Evolutionary conservation across 164 flowering plant species (phyloP), one percentile per base, ranked within the genome.

Genomic region (Warburgia ugandensis): DNA sequence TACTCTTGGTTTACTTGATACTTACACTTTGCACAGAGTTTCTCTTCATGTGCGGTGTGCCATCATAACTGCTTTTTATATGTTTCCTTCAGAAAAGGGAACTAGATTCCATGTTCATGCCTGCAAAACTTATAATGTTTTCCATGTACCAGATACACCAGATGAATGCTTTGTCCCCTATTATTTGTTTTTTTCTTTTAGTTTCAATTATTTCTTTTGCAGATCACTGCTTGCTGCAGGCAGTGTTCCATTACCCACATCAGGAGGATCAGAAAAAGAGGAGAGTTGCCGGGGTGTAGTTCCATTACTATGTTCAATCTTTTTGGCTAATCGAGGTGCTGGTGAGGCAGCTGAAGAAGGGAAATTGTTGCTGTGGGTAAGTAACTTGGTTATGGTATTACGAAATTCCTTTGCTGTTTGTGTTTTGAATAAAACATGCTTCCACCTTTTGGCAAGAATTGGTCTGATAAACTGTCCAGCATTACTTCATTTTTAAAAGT

Each of bases 201-300:
- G 7, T 14, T 14, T 19, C 1, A 37, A 20, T 22, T 11, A 45
- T 22, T 47, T 60, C 51, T 43, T 5, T 14, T 73, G 63, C 79
- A 91, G 98, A 69, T 81, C 95, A 48, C 75, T 76, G 67, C 88
- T 92, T 56, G 96, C 96, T 28, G 74, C 83, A 50, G 66, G 79
- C 10, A 78, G 65, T 57, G 77, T 92, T 52, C 49, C 73, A 4
- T 56, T 78, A 23, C 78, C 76, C 5, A 55, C 51, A 43, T 59
- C 66, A 6, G 62, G 56, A 44, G 73, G 72, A 61, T 39, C 61
- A 26, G 62, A 64, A 36, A 52, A 46, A 23, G 59, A 54, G 30
- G 66, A 63, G 46, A 61, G 47, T 40, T 65, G 56, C 16, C 72
- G 54, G 58, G 77, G 72, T 69, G 83, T 83, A 23, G 85, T 92